Base-by-base conservation (phyloP, 2,329 filamentous ascomycete genomes). In the Pyricularia grisea region DNA sequence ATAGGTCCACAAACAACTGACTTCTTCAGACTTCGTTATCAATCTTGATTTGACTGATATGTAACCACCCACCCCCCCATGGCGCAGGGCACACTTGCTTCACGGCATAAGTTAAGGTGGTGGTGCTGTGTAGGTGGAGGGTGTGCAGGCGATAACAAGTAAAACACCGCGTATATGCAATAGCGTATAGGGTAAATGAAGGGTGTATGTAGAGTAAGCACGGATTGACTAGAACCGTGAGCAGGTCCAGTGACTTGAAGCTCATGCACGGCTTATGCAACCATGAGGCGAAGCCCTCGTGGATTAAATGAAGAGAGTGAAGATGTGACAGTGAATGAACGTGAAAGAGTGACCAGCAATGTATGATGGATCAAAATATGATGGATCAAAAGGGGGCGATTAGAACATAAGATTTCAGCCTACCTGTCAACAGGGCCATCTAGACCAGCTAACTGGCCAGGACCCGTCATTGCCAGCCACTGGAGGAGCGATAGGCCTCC, bases 371-470 rank as follows among this genome's bases (percentile, higher is more conserved):
- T n/a, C 55, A 60, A 27, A 14, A 17, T 9, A 31, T 25, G 25
- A 33, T 36, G 63, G 12, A 60, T 27, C n/a, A 20, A 66, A 33
- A 6, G 27, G 25, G n/a, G 68, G 63, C 58, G 36, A 66, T 67
- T 69, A 55, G 63, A 58, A 33, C 20, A 27, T 50, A 64, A 36
- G 67, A 58, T 69, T 68, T 67, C 71, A 70, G 75, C 92, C 90
- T 88, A 98, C 94, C 93, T 96, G 83, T 98, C 94, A 79, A 97
- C 82, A 78, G 89, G 85, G 72, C 93, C 90, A 78, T 96, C 86
- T 31, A 90, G 87, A 75, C 86, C 85, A 76, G 91, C 93, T 72
- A 97, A 79, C 79, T 81, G 86, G 75, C 93, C 92, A 72, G 92
- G 92, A 28, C 93, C 92, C 75, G 84, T 83, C 75, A 94, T 80